phyloP scores from a whole-genome alignment of 2,329 filamentous ascomycete species.

The Taxawa tesnikishii region DNA sequence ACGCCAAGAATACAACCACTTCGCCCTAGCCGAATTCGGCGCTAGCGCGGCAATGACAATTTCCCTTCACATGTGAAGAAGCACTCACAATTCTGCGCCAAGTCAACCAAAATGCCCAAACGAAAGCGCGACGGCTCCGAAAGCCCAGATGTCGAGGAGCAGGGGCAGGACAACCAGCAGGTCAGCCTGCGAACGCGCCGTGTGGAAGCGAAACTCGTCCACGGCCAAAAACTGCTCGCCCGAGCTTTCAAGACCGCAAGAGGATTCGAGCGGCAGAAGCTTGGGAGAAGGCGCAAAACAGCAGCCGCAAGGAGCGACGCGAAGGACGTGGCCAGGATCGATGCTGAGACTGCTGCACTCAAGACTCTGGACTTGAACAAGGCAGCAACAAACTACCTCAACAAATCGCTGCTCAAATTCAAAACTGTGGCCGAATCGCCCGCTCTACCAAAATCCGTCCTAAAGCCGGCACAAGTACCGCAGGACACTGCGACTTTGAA shows the following conservation, averaged over 20 bases:
- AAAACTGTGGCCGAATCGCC: slow-evolving; percentile 43
- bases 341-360: slow-evolving; percentile 47
- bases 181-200: slow-evolving; percentile 27
- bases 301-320: slow-evolving; percentile 34
- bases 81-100: too few relatives aligned
- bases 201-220: slow-evolving; percentile 38
- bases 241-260: slow-evolving; percentile 61
- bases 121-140: slow-evolving; percentile 2
- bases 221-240: slow-evolving; percentile 47
- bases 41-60: too few relatives aligned
- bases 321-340: slow-evolving; percentile 43
- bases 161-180: too few relatives aligned
- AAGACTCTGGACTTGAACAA: slow-evolving; percentile 42
- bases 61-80: too few relatives aligned
- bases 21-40: too few relatives aligned
- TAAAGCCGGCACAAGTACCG: slow-evolving; percentile 25
- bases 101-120: slow-evolving; percentile 2
- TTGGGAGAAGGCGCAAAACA: slow-evolving; percentile 48
- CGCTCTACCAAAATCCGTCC: slow-evolving; percentile 29
- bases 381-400: slow-evolving; percentile 41
- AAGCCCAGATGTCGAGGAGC: slow-evolving; percentile 11
- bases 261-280: slow-evolving; percentile 67
- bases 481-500: slow-evolving; percentile 39
- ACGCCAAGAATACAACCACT: too few relatives aligned
- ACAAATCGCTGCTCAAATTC: slow-evolving; percentile 43